A percentile compares a stretch with the other conserved stretches of the same genome.
Conservation (phyloP, 1,284 basidiomycete genomes). For the Fomitopsis palustris region DNA sequence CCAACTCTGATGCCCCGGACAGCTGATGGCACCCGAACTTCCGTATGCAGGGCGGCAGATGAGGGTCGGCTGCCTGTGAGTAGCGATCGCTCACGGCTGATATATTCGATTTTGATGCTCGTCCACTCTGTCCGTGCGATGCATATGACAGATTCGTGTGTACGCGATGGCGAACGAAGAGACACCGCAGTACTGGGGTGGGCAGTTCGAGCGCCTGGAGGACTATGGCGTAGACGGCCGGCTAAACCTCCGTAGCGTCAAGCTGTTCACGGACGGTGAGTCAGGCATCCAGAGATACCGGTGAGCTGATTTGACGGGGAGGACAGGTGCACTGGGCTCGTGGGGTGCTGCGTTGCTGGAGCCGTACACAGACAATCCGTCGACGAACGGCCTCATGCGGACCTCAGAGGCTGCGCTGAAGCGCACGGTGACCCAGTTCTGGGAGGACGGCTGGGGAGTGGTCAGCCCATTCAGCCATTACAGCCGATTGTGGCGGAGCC, state of each 20-base stretch:
- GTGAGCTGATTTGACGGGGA: background rate
- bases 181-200: conserved; percentile 64
- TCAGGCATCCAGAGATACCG: background rate
- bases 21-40: background rate
- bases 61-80: conserved; percentile 62
- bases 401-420: conserved; percentile 50
- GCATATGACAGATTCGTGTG: conserved; percentile 53
- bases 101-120: background rate
- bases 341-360: conserved; percentile 88
- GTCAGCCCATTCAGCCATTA: conserved; percentile 39
- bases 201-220: conserved; percentile 55
- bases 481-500: background rate
- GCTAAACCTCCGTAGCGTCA: conserved; percentile 74
- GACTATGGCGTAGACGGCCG: conserved; percentile 61
- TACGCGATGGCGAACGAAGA: conserved; percentile 73
- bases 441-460: conserved; percentile 67
- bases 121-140: background rate
- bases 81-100: conserved; percentile 3
- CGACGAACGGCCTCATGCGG: conserved; percentile 68
- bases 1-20: background rate
- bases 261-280: conserved; percentile 77
- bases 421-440: conserved; percentile 58
- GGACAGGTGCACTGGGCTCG: conserved; percentile 78
- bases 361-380: conserved; percentile 80
- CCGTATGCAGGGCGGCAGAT: conserved; percentile 37